Evolutionary conservation across 1,284 basidiomycete genomes (phyloP).

Genomic region (Ustilago bromivora): DNA sequence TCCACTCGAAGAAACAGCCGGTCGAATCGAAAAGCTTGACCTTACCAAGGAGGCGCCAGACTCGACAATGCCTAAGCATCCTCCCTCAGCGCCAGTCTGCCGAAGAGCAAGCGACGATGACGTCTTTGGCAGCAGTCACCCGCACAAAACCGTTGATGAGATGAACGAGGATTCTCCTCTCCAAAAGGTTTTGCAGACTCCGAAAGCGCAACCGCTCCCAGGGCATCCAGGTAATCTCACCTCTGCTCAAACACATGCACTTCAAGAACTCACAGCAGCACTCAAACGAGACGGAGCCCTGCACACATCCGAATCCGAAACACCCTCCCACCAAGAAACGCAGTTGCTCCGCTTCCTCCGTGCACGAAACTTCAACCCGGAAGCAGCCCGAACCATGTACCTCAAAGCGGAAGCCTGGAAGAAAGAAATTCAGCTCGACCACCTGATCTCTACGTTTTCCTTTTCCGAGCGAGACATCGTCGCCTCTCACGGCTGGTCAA

Average conservation of each 20-base stretch:
- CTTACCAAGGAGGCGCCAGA: conserved; percentile 13
- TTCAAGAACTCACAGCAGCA: conserved; percentile 37
- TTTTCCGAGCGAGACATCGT: conserved; percentile 62
- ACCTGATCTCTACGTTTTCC: conserved; percentile 46
- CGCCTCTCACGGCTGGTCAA: conserved; percentile 63
- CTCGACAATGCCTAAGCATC: conserved; percentile 1
- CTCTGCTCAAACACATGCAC: conserved; percentile 45
- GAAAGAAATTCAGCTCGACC: conserved; percentile 55
- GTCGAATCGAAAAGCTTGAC: conserved; percentile 27
- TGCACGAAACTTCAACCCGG: conserved; percentile 59
- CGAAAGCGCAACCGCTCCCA: conserved; percentile 35
- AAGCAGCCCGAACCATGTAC: conserved; percentile 60
- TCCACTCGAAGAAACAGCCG: conserved; percentile 13
- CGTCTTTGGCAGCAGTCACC: conserved; percentile 2
- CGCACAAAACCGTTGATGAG: conserved; percentile 10
- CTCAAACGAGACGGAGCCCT: conserved; percentile 47
- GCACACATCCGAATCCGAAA: conserved; percentile 23
- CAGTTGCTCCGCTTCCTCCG: conserved; percentile 64
- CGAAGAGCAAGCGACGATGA: conserved; percentile 16
- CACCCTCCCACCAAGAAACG: conserved; percentile 45
- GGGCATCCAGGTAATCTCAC: conserved; percentile 65
- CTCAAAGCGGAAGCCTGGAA: conserved; percentile 62
- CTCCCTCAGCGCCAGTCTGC: conserved; percentile 20
- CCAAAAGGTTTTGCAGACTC: conserved; percentile 19
- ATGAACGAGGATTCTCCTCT: conserved; percentile 35